A percentile compares a stretch with the other conserved stretches of the same genome.
Evolutionary conservation across 2,329 filamentous ascomycete species (phyloP).

Genomic region (Alternaria infectoria): DNA sequence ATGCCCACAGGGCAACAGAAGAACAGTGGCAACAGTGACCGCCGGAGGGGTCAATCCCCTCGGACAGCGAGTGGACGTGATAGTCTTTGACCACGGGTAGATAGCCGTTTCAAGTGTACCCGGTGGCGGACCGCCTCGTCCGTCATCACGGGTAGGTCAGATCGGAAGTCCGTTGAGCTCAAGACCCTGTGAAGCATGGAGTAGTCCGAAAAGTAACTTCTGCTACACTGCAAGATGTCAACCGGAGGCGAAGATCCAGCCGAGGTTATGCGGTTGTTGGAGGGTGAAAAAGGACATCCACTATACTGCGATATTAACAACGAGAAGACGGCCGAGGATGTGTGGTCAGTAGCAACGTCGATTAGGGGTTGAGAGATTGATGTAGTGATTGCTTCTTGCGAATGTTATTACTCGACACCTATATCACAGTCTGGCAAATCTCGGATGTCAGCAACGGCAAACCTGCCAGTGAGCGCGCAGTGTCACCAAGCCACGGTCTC

Average conservation of each 20-base stretch:
- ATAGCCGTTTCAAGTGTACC: not conserved
- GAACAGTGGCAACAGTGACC: not conserved
- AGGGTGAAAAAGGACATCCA: not conserved
- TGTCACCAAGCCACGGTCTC: slow-evolving; percentile 3
- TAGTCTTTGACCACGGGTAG: not conserved
- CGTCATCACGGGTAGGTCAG: not conserved
- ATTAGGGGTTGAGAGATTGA: not conserved
- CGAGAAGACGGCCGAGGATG: not conserved
- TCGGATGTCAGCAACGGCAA: slow-evolving; percentile 3
- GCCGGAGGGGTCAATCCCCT: not conserved
- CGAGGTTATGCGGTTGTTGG: not conserved
- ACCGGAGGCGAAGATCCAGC: rapidly evolving
- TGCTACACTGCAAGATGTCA: not conserved
- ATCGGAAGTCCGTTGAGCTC: not conserved
- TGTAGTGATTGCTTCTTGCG: not conserved
- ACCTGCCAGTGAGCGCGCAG: not conserved
- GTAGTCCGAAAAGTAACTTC: not conserved
- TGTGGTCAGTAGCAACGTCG: not conserved
- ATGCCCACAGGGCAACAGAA: not conserved
- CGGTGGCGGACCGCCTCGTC: not conserved
- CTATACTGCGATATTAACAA: not conserved
- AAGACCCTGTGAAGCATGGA: not conserved
- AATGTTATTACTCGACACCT: not conserved
- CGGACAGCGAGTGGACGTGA: not conserved
- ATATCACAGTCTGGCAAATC: not conserved